phyloP scores from a whole-genome alignment of 192 early-diverging fungal genomes.

The Rhizophagus clarus region DNA sequence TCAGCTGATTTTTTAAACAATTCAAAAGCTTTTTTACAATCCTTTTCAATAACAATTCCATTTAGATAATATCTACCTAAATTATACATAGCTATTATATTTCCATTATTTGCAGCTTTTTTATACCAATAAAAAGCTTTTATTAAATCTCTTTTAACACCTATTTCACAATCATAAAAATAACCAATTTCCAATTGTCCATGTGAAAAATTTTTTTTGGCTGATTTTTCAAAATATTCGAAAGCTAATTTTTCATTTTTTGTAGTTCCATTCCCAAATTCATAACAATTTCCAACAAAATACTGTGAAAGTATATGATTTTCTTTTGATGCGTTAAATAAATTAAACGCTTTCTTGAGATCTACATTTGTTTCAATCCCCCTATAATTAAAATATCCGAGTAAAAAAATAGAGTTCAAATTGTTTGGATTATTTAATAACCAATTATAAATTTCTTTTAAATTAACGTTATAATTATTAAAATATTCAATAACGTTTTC shows the following conservation, averaged over 20 bases:
- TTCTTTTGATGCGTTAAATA: no score
- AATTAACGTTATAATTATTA: no score
- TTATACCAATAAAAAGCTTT: constrained; percentile 61
- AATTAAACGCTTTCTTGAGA: no score
- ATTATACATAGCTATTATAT: constrained; percentile 67
- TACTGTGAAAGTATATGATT: no score
- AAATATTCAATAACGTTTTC: no score
- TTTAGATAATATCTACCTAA: constrained; percentile 75
- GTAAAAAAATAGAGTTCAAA: no score
- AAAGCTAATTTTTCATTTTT: not conserved
- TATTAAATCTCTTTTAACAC: constrained; percentile 51
- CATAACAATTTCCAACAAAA: not conserved
- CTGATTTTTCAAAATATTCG: constrained; percentile 39
- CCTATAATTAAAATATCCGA: no score
- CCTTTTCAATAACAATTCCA: constrained; percentile 55
- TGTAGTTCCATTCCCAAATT: not conserved
- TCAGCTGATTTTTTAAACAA: constrained; percentile 48
- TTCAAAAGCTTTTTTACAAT: constrained; percentile 48
- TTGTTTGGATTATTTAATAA: no score
- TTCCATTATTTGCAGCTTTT: constrained; percentile 53
- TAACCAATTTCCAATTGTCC: constrained; percentile 81
- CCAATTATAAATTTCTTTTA: no score
- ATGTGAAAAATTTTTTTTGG: constrained; percentile 63
- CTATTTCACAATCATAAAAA: constrained; percentile 79
- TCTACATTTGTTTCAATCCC: no score